phyloP scores from a whole-genome alignment of 1,284 basidiomycete genomes.

The Malassezia dermatis region DNA sequence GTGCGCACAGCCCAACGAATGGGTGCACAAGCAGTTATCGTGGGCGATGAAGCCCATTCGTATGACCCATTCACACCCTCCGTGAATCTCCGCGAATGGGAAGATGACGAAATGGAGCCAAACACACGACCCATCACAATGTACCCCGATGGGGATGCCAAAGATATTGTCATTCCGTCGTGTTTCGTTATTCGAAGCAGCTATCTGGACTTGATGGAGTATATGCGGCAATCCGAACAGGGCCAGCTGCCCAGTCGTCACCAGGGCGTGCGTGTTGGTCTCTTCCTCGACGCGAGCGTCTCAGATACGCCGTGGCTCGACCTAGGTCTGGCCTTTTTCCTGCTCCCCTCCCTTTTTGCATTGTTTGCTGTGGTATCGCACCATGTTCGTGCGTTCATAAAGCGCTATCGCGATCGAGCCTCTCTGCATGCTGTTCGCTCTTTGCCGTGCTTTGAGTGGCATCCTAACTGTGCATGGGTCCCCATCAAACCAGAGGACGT shows the following conservation, averaged over 20 bases:
- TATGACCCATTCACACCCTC: conserved; percentile 1
- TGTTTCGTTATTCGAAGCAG: conserved; percentile 43
- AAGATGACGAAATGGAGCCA: conserved; percentile 28
- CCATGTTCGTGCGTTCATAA: conserved; percentile 29
- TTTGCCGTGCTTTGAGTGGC: conserved; percentile 41
- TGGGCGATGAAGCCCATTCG: conserved; percentile 30
- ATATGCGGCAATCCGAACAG: conserved; percentile 21
- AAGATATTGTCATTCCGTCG: conserved; percentile 40
- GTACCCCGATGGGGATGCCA: conserved; percentile 38
- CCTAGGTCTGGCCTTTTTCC: conserved; percentile 38
- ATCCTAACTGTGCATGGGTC: conserved; percentile 3
- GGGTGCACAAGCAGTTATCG: conserved; percentile 43
- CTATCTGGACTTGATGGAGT: conserved; percentile 38
- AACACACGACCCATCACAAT: conserved; percentile 41
- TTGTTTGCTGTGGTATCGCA: conserved; percentile 37
- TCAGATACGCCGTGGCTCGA: conserved; percentile 38
- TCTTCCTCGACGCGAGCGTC: conserved; percentile 35
- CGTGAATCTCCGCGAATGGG: conserved; percentile 15
- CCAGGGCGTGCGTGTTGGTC: conserved; percentile 33
- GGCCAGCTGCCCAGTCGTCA: neutral
- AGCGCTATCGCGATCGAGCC: conserved; percentile 38
- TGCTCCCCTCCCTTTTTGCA: conserved; percentile 43
- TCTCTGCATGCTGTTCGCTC: conserved; percentile 34
- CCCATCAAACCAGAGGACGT: neutral
- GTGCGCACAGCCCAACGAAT: conserved; percentile 39